Base-by-base conservation (phyloP, 441 rosid species). In the Capsella rubella region DNA sequence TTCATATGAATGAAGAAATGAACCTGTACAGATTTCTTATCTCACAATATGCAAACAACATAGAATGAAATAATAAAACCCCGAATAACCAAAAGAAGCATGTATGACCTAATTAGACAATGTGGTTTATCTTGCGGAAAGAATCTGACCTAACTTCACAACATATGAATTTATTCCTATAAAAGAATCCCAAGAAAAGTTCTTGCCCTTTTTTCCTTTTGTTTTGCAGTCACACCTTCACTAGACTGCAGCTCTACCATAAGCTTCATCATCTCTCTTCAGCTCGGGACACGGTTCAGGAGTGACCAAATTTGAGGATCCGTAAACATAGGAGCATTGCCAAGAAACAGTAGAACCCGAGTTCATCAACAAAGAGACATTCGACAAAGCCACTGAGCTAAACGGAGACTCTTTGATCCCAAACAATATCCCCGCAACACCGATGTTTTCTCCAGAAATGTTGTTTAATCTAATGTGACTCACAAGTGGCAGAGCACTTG, bases 1-100 rank as follows among this genome's bases (percentile, higher is more conserved):
- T 53, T 86, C 81, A 90, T 82, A 84, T 87, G 96, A 90, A 92
- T 90, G 85, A 90, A 90, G 90, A 86, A 82, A 85, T 85, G 87
- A 72, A 60, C 7, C 80, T 77, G 74, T 72, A 77, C 73, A 72
- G 51, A 64, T 34, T 8, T 62, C 51, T 55, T 35, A 63, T 76
- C 71, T 18, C 60, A 76, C 63, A 65, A 65, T 28, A 59, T 71
- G 64, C 77, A 65, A 61, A 68, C 45, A 51, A 57, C 16, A 4
- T 40, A 37, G 43, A 55, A 29, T 18, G 15, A 45, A 51, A 43
- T n/a, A 55, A 8, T 4, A 6, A 21, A 51, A 21, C 25, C 54
- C 21, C 10, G 27, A 55, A 34, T 25, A 64, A 34, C 61, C 61
- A 37, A 60, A 70, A 64, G 37, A 25, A 55, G 37, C 39, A 28